Percentiles rank a stretch among this genome's conserved stretches.
Conservation (phyloP, 2,329 filamentous ascomycete species). For the Periconia digitata region DNA sequence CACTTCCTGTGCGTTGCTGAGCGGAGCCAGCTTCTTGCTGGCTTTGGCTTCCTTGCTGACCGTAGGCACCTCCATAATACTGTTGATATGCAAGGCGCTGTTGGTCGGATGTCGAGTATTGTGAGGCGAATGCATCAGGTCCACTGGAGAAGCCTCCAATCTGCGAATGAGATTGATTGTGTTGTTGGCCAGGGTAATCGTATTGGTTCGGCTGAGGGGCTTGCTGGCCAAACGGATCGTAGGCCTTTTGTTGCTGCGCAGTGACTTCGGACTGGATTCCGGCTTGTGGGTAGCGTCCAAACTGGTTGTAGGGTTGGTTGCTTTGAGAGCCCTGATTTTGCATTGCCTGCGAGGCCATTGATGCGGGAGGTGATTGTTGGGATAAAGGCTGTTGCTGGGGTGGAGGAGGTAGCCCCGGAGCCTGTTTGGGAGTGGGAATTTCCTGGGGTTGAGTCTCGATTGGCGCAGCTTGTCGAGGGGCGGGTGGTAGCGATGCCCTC, state of each 20-base stretch:
- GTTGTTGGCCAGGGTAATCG: constrained; percentile 53
- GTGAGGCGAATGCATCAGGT: constrained; percentile 74
- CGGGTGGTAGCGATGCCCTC: constrained; percentile 82
- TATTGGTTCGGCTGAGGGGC: constrained; percentile 54
- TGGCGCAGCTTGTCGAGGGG: constrained; percentile 49
- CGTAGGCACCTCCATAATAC: constrained; percentile 59
- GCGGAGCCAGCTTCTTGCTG: constrained; percentile 70
- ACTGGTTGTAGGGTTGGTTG: constrained; percentile 61
- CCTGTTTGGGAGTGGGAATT: constrained; percentile 58
- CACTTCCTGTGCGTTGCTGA: constrained; percentile 76
- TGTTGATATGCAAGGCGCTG: constrained; percentile 73
- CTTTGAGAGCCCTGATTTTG: constrained; percentile 52
- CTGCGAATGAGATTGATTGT: constrained; percentile 61
- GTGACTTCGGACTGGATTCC: constrained; percentile 62
- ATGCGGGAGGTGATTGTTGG: constrained; percentile 49
- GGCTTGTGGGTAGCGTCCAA: constrained; percentile 68
- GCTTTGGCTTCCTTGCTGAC: constrained; percentile 54
- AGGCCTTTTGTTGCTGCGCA: constrained; percentile 73
- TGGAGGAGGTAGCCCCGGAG: constrained; percentile 63
- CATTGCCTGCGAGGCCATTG: constrained; percentile 57
- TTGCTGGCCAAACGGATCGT: constrained; percentile 84
- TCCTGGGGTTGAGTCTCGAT: constrained; percentile 45
- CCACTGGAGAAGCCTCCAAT: constrained; percentile 72
- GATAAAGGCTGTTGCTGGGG: constrained; percentile 53
- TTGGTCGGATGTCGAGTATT: constrained; percentile 78